Base-by-base conservation (phyloP, 352 stramenopile species). In the Globisporangium sylvaticum region DNA sequence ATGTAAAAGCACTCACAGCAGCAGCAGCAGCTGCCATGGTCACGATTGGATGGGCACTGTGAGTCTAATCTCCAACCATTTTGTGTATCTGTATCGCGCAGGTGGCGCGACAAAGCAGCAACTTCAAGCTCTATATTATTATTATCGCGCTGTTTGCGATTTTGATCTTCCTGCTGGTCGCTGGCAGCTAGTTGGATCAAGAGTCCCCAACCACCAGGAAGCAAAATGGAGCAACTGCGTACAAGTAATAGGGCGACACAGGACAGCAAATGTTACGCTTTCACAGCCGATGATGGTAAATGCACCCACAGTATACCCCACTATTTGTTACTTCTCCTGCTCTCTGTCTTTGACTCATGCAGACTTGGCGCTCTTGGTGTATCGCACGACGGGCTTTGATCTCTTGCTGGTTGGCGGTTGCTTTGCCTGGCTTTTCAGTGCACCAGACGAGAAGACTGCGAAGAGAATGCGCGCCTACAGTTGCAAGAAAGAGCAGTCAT, bases 71-170 rank as follows among this genome's bases (percentile, higher is more conserved):
- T 15, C 7, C 20, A n/a, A 54, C 10, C 3, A 3, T 27, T 29
- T 27, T 2, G 18, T 27, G 20, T 4, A 27, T 54, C 5, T 54
- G n/a, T 15, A 44, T 44, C 37, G 56, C 87, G 4, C 61, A 97
- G 76, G 93, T 97, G 69, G 96, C 96, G 68, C 94, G 95, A 68
- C 81, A 97, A 64, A 98, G 96, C 78, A 92, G 97, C 74, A 97
- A 97, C 73, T 97, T 97, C 67, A 96, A 97, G 73, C 78, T 97
- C 57, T 97, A 97, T 78, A 70, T 97, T 44, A 93, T 88, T 67
- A 97, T 97, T 75, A 70, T 95, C 64, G 78, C 96, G 48, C 77
- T 97, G 29, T 72, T 90, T 58, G 76, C 88, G 63, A 93, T 97
- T 67, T 82, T 97, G 67, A 87, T 96, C 58, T 90, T 97, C 72